Percentiles rank a stretch among this genome's conserved stretches.
phyloP scores from a whole-genome alignment of 75 land plant genomes.

The Larix kaempferi region DNA sequence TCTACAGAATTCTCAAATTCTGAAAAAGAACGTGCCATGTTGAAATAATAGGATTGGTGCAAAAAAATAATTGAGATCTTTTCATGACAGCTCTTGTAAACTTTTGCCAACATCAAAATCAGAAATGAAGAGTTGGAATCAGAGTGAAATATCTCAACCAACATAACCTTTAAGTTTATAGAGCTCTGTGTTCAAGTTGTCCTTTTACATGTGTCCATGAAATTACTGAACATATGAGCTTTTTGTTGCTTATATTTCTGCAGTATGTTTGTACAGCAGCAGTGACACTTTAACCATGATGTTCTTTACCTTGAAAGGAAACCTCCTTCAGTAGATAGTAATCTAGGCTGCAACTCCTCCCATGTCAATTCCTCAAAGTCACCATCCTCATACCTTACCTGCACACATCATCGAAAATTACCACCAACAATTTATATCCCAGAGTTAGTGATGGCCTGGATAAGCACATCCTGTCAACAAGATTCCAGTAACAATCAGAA shows the following conservation, averaged over 20 bases:
- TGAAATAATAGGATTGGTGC: background rate
- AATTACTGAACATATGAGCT: background rate
- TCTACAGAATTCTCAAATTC: background rate
- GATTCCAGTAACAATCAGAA: background rate
- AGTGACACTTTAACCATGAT: background rate
- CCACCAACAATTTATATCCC: background rate
- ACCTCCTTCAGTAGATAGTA: slow-evolving; percentile 9
- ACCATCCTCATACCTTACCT: slow-evolving; percentile 22
- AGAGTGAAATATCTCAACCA: background rate
- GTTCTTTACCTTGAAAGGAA: slow-evolving; percentile 7
- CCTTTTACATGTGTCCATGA: background rate
- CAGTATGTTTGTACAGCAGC: too few relatives aligned
- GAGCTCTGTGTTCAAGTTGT: background rate
- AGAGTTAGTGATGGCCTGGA: background rate
- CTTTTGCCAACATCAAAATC: too few relatives aligned
- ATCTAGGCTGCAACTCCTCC: slow-evolving; percentile 20
- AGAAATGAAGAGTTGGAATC: background rate
- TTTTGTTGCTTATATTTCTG: background rate
- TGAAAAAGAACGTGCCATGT: background rate
- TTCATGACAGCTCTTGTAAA: background rate
- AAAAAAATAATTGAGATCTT: background rate
- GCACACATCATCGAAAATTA: background rate
- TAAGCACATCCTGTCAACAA: background rate
- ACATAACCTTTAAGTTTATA: background rate
- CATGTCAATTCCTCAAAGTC: slow-evolving; percentile 22